Base-by-base conservation (phyloP, 2,329 filamentous ascomycete species). In the Verticillium albo-atrum region DNA sequence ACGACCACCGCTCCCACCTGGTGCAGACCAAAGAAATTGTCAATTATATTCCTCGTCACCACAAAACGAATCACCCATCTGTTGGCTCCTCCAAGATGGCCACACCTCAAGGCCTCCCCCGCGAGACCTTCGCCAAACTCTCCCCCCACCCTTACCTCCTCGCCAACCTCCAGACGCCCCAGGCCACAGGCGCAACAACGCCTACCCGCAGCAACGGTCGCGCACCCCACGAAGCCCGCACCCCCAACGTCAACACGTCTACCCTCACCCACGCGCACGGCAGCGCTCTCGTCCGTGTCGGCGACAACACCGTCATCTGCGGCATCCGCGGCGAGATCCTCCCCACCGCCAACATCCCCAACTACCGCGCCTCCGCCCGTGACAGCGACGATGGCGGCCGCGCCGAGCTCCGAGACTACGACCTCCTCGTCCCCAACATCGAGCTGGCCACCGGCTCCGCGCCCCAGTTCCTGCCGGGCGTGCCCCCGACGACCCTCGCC, bases 291-390 rank as follows among this genome's bases (percentile, higher is more conserved):
- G 90, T 98, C 55, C 86, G 95, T 35, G 80, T 90, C 56, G 95
- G 95, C 54, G 91, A 96, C 73, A 98, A 94, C 1, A 92, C 92
- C 1, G 91, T 93, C n/a, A 93, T 99, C 37, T 97, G 93, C 71
- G 95, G 94, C 60, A 87, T 99, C 23, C 87, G 94, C 52, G 93
- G 83, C 57, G 95, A 99, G 76, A 88, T 96, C 6, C 79, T 99
- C 27, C 81, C 88, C 54, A 88, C 89, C 3, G 82, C 84, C 55
- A 87, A 91, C 70, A 91, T 96, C 61, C 88, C 88, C 54, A 87
- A 85, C 67, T 89, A 82, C 74, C 77, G 88, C 68, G 23, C 70
- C 70, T 62, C 75, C 65, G 7, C 63, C 59, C 62, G 65, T 62
- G 64, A 76, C 63, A 67, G 73, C 57, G 17, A 70, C 70, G 62